These are phyloP conservation scores for Acer saccharum DNA, from an alignment of 345 rosid species.

Conservation along the genomic window DNA sequence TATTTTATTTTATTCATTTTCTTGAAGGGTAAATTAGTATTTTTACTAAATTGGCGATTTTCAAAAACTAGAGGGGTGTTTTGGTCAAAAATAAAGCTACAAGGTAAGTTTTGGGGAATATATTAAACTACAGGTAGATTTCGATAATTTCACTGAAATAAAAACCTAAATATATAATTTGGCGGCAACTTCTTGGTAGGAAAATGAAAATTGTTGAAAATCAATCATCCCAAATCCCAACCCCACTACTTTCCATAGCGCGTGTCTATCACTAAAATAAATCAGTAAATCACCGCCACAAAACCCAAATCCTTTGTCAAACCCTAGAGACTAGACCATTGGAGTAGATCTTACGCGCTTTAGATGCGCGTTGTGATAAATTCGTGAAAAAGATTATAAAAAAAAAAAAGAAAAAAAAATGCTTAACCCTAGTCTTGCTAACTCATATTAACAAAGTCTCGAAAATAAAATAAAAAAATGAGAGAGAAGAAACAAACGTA, in stretches of 20 bases:
- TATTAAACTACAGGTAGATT: too few species aligned
- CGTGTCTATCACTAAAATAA: background rate
- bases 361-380: background rate
- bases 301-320: background rate
- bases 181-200: constrained; percentile 20
- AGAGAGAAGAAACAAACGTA: background rate
- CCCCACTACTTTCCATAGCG: background rate
- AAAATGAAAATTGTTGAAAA: background rate
- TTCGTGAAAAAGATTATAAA: background rate
- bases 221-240: background rate
- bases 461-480: background rate
- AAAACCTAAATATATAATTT: background rate
- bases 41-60: too few species aligned
- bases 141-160: background rate
- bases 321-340: background rate
- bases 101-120: too few species aligned
- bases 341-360: background rate
- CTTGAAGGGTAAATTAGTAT: too few species aligned
- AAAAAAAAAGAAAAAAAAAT: background rate
- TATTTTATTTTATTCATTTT: too few species aligned
- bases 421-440: constrained; percentile 13
- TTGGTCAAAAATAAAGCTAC: background rate
- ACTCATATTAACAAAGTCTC: background rate
- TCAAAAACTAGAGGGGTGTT: too few species aligned
- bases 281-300: background rate